Evolutionary conservation across 202 grass and related monocot genomes (phyloP).

Genomic region (Panicum virgatum): DNA sequence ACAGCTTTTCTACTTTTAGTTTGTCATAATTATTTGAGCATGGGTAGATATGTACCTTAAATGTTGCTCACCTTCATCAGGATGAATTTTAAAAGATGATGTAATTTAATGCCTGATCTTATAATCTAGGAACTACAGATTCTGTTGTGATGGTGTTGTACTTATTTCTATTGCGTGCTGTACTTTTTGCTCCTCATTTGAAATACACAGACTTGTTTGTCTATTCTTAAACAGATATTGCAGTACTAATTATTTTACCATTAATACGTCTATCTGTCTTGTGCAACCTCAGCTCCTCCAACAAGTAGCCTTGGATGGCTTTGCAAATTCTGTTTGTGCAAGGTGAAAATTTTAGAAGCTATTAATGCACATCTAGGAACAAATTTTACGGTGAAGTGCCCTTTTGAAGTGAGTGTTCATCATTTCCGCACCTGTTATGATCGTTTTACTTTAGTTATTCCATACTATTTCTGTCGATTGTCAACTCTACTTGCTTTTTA

Average conservation of each 20-base stretch:
- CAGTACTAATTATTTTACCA: not conserved
- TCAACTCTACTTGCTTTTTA: conserved; percentile 33
- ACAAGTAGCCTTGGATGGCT: conserved; percentile 65
- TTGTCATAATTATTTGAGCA: not conserved
- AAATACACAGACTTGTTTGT: conserved; percentile 1
- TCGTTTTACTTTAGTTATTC: conserved; percentile 16
- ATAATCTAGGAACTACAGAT: not conserved
- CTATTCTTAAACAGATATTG: not conserved
- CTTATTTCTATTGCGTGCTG: not conserved
- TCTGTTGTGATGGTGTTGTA: not conserved
- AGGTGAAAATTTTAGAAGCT: conserved; percentile 79
- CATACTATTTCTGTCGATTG: conserved; percentile 9
- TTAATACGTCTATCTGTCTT: conserved; percentile 39
- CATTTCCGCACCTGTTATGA: conserved; percentile 25
- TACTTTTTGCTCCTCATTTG: conserved; percentile 16
- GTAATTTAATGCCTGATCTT: not conserved
- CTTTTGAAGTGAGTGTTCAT: conserved; percentile 56
- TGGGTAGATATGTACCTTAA: not conserved
- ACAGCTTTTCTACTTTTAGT: not conserved
- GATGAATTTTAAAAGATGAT: not conserved
- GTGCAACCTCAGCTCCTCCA: conserved; percentile 47
- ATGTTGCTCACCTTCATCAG: not conserved
- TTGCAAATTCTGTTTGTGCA: conserved; percentile 91
- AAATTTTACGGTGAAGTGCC: conserved; percentile 54
- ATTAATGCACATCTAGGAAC: conserved; percentile 93